phyloP scores from a whole-genome alignment of 78 protist species.

The Chrysochromulina tobinii region DNA sequence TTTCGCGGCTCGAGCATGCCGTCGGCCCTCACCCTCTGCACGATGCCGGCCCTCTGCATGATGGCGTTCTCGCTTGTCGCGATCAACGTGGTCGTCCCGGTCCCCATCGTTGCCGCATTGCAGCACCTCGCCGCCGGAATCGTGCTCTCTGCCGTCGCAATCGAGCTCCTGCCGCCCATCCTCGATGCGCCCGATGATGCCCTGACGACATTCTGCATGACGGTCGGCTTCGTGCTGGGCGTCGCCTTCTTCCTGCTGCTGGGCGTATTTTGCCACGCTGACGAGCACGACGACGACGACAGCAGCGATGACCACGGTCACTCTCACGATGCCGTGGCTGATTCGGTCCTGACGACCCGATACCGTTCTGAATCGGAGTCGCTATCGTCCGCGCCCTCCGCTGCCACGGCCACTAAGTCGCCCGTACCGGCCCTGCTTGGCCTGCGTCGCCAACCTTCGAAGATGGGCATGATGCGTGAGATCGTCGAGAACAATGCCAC shows the following conservation, averaged over 20 bases:
- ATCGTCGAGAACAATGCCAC: not conserved
- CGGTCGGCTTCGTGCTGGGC: not conserved
- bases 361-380: too few relatives aligned
- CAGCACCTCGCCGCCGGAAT: constrained; percentile 10
- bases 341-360: not conserved
- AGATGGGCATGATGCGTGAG: not conserved
- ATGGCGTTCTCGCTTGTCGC: too few relatives aligned
- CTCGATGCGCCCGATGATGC: not conserved
- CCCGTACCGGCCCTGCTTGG: too few relatives aligned
- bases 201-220: not conserved
- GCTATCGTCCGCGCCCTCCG: too few relatives aligned
- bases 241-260: not conserved
- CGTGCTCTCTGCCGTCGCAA: not conserved
- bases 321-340: not conserved
- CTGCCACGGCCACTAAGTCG: too few relatives aligned
- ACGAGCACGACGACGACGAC: not conserved
- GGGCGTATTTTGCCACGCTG: not conserved
- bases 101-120: not conserved
- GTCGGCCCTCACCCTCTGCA: too few relatives aligned
- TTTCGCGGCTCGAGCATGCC: too few relatives aligned
- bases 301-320: not conserved
- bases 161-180: not conserved
- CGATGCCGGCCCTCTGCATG: too few relatives aligned
- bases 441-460: too few relatives aligned
- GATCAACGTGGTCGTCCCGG: too few relatives aligned